Evolutionary conservation across 139 green algal species (phyloP), one percentile per base, ranked within the genome.

Genomic region (Zygnema circumcarinatum): DNA sequence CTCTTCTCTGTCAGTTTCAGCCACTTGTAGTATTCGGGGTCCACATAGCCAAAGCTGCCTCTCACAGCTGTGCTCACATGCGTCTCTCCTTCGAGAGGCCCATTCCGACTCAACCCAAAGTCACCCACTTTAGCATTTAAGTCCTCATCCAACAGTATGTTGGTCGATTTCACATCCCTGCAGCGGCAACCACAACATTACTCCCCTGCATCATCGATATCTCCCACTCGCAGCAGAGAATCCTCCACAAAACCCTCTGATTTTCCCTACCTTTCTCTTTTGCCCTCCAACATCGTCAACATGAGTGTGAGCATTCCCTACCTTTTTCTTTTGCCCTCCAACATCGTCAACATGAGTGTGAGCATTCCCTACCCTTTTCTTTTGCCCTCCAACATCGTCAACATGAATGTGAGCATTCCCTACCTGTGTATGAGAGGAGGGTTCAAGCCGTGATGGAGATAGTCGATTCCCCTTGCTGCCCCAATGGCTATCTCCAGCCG

Each of bases 131-230:
- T 92, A 33, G 87, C 87, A 2, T n/a, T 2, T 2, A 40, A 93
- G 1, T 92, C 75, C 1, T 56, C 31, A 0, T 93, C 91, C 1
- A 92, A 32, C 2, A 92, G 76, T 40, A 92, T 92, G 88, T 92
- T 92, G 67, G 75, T 92, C 25, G 72, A 91, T 29, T 92, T 92
- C 33, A 92, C 38, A 42, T 92, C 88, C 16, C 87, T 92, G 84
- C 29, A 62, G 29, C 21, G 2, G 25, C 3, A 31, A 80, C n/a
- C 21, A 62, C 47, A 62, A 16, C 7, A 62, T 62, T 62, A 16
- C 47, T 25, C 16, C 47, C 7, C 7, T 62, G 16, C 7, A 62
- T 25, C 7, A 62, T 25, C 7, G 7, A 25, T 7, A 62, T 25
- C 16, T 25, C 47, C 7, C 47, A 62, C 7, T 7, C 7, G 16